These are phyloP conservation scores for Lachnellula hyalina DNA, from an alignment of 2,329 filamentous ascomycete species.

Conservation along the genomic window DNA sequence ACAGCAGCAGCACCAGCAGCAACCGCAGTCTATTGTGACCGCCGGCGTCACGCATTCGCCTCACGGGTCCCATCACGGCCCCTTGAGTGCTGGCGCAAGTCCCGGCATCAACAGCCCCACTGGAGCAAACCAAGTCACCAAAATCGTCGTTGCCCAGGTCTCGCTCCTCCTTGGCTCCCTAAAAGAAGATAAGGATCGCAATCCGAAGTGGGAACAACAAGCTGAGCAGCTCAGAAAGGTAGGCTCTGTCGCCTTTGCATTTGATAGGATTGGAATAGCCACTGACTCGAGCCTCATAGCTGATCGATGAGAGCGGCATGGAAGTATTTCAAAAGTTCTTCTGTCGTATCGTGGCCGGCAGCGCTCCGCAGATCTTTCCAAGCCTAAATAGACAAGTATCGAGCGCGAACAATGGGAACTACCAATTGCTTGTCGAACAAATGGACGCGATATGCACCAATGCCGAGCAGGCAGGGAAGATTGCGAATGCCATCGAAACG, in stretches of 20 bases:
- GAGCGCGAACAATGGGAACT: constrained; percentile 74
- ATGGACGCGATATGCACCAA: constrained; percentile 81
- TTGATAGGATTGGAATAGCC: neutral
- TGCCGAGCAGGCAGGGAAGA: constrained; percentile 77
- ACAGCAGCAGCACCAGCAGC: constrained; percentile 19
- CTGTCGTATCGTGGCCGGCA: constrained; percentile 82
- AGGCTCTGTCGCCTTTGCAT: constrained; percentile 29
- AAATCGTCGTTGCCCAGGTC: constrained; percentile 92
- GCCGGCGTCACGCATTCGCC: constrained; percentile 31
- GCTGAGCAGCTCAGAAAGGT: constrained; percentile 90
- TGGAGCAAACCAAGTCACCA: constrained; percentile 64
- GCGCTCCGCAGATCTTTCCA: constrained; percentile 87
- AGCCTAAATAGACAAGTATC: constrained; percentile 67
- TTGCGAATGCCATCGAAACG: constrained; percentile 88
- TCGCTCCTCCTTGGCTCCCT: constrained; percentile 91
- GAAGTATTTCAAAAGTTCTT: constrained; percentile 97
- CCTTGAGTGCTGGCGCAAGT: constrained; percentile 32
- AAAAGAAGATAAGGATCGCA: constrained; percentile 86
- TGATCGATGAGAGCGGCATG: constrained; percentile 98
- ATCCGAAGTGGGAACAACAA: constrained; percentile 82
- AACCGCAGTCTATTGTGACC: constrained; percentile 30
- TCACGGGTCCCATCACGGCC: constrained; percentile 42
- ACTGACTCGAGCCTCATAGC: constrained; percentile 42
- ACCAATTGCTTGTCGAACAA: constrained; percentile 75
- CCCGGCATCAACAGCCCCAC: constrained; percentile 36